Percentiles rank a stretch among this genome's conserved stretches.
Conservation (phyloP, 2,329 filamentous ascomycete genomes). For the Aspergillus fructus region DNA sequence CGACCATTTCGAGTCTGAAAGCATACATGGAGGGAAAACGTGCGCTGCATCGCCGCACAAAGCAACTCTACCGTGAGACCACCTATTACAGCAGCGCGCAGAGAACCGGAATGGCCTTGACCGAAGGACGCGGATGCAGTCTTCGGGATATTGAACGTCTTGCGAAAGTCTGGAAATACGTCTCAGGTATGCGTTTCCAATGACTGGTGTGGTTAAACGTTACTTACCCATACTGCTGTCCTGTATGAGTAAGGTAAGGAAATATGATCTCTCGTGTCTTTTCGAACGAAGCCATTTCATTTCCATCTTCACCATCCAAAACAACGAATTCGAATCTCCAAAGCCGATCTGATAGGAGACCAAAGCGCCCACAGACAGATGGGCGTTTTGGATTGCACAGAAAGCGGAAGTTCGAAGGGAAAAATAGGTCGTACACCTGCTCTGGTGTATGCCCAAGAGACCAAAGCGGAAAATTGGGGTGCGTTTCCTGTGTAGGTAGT, state of each 20-base stretch:
- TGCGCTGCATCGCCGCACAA: conserved; percentile 54
- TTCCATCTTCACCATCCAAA: conserved; percentile 27
- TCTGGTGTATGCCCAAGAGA: conserved; percentile 46
- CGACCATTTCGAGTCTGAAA: not conserved
- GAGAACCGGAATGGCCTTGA: conserved; percentile 49
- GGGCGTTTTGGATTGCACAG: conserved; percentile 44
- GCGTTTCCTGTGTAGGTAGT: conserved; percentile 45
- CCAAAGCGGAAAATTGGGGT: conserved; percentile 53
- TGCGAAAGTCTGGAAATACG: conserved; percentile 18
- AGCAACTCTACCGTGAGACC: conserved; percentile 43
- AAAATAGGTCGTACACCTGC: conserved; percentile 51
- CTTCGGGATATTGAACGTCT: conserved; percentile 40
- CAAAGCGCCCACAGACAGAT: conserved; percentile 48
- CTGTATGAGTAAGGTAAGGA: conserved; percentile 29
- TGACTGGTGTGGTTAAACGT: not conserved
- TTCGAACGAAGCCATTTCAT: conserved; percentile 32
- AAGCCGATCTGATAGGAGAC: conserved; percentile 39
- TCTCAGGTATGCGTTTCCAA: not conserved
- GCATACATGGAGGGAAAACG: conserved; percentile 51
- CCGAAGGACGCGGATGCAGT: conserved; percentile 49
- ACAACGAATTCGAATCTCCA: conserved; percentile 42
- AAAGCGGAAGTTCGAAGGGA: conserved; percentile 48
- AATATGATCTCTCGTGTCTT: conserved; percentile 26
- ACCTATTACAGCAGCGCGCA: conserved; percentile 48
- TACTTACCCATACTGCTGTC: conserved; percentile 15